These are phyloP conservation scores for Phaeosphaeriaceae sp. DNA, from an alignment of 2,329 filamentous ascomycete species.

Conservation along the genomic window DNA sequence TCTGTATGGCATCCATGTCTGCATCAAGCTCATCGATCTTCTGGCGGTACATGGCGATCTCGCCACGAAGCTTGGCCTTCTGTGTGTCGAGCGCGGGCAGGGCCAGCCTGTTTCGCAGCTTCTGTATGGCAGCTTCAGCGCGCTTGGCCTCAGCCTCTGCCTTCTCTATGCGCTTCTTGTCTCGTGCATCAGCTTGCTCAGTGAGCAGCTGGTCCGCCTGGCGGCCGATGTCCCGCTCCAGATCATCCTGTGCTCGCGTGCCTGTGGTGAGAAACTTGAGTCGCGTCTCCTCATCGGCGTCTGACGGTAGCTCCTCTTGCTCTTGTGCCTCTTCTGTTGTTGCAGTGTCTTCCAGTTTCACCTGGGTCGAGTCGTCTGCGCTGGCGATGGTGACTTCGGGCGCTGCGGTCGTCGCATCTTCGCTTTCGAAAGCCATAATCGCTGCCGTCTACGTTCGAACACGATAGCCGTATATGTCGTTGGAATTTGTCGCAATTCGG, in stretches of 20 bases:
- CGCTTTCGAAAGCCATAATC: constrained; percentile 19
- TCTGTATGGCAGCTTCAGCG: constrained; percentile 71
- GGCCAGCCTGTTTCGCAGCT: constrained; percentile 63
- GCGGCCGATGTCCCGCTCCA: constrained; percentile 83
- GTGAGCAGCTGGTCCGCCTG: constrained; percentile 68
- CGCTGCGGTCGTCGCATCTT: constrained; percentile 12
- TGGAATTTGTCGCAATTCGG: neutral
- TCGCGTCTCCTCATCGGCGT: constrained; percentile 52
- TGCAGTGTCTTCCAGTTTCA: constrained; percentile 8
- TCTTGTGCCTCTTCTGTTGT: constrained; percentile 17
- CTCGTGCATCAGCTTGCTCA: constrained; percentile 70
- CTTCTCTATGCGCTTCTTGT: constrained; percentile 69
- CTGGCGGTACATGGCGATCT: constrained; percentile 71
- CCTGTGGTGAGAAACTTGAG: constrained; percentile 49
- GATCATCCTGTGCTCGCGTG: constrained; percentile 82
- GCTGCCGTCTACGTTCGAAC: neutral
- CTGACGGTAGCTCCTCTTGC: constrained; percentile 31
- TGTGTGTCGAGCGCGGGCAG: constrained; percentile 63
- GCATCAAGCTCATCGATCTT: constrained; percentile 71
- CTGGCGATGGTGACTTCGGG: constrained; percentile 16
- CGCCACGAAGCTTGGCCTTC: constrained; percentile 66
- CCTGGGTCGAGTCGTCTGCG: constrained; percentile 13
- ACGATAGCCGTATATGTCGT: neutral
- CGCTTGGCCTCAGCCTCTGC: constrained; percentile 61
- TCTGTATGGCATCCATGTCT: constrained; percentile 81